Base-by-base conservation (phyloP, 148 eudicot species). In the Suaeda aralocaspica region DNA sequence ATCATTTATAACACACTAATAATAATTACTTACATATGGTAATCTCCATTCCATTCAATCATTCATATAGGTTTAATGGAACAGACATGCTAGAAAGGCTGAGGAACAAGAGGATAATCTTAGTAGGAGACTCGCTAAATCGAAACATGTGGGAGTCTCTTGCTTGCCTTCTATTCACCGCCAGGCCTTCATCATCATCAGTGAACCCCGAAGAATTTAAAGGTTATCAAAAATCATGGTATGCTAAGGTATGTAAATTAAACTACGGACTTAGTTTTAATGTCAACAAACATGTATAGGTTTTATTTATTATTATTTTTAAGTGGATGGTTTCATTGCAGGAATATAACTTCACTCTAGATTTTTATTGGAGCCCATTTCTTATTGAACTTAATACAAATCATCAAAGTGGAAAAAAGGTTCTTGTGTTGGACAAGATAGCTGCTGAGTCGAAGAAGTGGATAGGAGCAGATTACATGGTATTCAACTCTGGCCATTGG, bases 401-500 rank as follows among this genome's bases (percentile, higher is more conserved):
- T 63, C 73, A 71, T 66, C 48, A 64, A 24, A 78, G 62, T 11
- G 79, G 82, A 6, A 68, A 67, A 31, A 82, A 65, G 15, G 75
- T 74, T 45, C 68, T 85, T 9, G 49, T 46, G 60, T 79, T 85
- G 21, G 86, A 82, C 24, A 51, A 80, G 33, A 63, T 85, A 36
- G 46, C 61, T 0, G 19, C 71, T 13, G 39, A 73, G 4, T 65
- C 81, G 4, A 26, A 71, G 12, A 22, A 24, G 21, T 85, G 89
- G 89, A 45, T 13, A 39, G 83, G 80, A 14, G 86, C 89, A 10
- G 83, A 85, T 25, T 59, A 82, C 44, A 75, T 85, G 84, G 46
- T 85, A 25, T 85, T 80, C 66, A 85, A 85, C 57, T 72, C 84
- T 4, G 89, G 89, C 9, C 79, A 85, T 58, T 85, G 89, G 89